Evolutionary conservation across 1,284 basidiomycete species (phyloP).

Genomic region (Fomitiporia mediterranea): DNA sequence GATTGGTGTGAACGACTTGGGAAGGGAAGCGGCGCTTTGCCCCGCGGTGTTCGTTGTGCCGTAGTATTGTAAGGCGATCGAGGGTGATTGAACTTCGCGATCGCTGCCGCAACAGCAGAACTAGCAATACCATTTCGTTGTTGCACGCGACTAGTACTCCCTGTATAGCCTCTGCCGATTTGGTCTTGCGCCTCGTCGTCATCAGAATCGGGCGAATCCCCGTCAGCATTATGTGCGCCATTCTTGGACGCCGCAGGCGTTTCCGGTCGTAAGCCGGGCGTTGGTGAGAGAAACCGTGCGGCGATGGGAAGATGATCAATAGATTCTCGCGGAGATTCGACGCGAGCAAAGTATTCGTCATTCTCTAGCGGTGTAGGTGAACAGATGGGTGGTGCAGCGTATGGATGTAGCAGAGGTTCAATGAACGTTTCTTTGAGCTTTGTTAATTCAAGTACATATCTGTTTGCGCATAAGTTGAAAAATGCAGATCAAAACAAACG

Average conservation of each 20-base stretch:
- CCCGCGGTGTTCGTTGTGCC: conserved; percentile 39
- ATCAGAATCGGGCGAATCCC: conserved; percentile 66
- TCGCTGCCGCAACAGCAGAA: conserved; percentile 22
- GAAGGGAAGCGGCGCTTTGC: conserved; percentile 55
- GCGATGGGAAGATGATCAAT: conserved; percentile 85
- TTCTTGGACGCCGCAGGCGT: conserved; percentile 33
- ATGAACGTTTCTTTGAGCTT: conserved; percentile 94
- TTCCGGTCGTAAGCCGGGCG: conserved; percentile 50
- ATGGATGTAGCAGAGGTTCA: conserved; percentile 83
- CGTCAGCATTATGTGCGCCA: conserved; percentile 57
- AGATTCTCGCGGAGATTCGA: conserved; percentile 63
- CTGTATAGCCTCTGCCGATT: conserved; percentile 43
- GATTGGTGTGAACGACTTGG: conserved; percentile 78
- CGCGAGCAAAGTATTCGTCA: conserved; percentile 51
- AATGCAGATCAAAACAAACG: conserved; percentile 11
- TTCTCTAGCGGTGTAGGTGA: conserved; percentile 59
- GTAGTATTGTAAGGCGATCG: conserved; percentile 69
- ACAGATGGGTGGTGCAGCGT: conserved; percentile 49
- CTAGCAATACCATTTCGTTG: conserved; percentile 4
- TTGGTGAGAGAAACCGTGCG: conserved; percentile 82
- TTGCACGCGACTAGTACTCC: conserved; percentile 28
- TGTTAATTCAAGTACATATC: conserved; percentile 87
- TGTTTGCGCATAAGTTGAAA: conserved; percentile 32
- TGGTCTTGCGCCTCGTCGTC: conserved; percentile 58
- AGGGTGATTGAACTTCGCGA: conserved; percentile 61